phyloP scores from a whole-genome alignment of 805 yeast genomes.

The Lipomyces yamanashiensis region DNA sequence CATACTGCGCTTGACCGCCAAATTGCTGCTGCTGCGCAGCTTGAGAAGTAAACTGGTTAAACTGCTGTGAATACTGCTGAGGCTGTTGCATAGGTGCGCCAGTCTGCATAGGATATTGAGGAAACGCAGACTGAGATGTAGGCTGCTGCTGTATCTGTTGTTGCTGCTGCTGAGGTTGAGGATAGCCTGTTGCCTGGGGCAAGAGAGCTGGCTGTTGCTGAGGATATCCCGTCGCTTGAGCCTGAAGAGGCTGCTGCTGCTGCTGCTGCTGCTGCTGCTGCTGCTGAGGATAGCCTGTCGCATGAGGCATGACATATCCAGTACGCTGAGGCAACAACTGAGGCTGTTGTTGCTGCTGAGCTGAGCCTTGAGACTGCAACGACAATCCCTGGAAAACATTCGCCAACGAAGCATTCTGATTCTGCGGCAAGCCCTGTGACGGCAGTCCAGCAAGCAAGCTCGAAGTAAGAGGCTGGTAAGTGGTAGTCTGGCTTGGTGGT shows the following conservation, averaged over 20 bases:
- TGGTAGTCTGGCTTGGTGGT: background rate
- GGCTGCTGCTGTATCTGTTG: conserved; percentile 22
- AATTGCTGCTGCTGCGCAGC: conserved; percentile 20
- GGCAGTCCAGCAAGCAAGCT: conserved; percentile 4
- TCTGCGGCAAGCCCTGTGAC: conserved; percentile 7
- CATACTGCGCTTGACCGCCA: conserved; percentile 23
- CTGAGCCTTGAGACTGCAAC: conserved; percentile 4
- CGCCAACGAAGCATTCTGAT: conserved; percentile 4
- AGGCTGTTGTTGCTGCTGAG: background rate
- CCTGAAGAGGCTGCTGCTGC: background rate
- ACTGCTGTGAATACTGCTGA: conserved; percentile 15
- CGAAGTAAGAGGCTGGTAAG: conserved; percentile 8
- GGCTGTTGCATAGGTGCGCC: conserved; percentile 19
- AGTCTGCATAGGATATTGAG: conserved; percentile 7
- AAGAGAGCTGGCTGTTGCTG: conserved; percentile 3
- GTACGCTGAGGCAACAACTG: conserved; percentile 21
- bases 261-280: background rate
- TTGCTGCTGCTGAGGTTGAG: conserved; percentile 1
- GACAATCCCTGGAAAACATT: conserved; percentile 17
- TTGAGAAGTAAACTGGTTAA: background rate
- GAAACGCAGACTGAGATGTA: background rate
- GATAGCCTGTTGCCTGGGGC: conserved; percentile 1
- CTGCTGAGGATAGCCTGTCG: background rate
- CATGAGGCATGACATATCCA: background rate
- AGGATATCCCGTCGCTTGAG: conserved; percentile 5